phyloP scores from a whole-genome alignment of 176 grass and related monocot genomes.

The Oryza coarctata region DNA sequence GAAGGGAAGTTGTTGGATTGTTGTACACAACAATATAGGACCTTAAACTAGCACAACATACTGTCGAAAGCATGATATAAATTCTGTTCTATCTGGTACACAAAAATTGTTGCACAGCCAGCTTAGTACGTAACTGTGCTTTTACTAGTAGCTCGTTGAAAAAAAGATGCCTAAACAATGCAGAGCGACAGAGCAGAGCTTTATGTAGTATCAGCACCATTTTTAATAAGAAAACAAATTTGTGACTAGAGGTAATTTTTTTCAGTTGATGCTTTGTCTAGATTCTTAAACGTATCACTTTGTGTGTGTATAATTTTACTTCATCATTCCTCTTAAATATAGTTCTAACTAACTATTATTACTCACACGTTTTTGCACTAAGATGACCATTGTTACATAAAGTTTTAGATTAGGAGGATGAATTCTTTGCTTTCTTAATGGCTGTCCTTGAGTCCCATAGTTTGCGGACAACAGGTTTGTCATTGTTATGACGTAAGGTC shows the following conservation, averaged over 20 bases:
- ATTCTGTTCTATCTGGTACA: background rate
- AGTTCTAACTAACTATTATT: conserved; percentile 10
- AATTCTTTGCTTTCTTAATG: conserved; percentile 97
- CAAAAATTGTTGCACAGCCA: background rate
- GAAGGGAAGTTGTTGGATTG: background rate
- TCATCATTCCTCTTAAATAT: background rate
- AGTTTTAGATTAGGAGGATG: conserved; percentile 93
- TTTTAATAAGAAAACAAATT: background rate
- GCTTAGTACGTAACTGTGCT: background rate
- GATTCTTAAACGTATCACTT: background rate
- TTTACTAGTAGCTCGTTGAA: background rate
- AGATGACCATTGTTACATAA: conserved; percentile 88
- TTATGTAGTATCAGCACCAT: background rate
- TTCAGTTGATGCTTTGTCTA: conserved; percentile 7
- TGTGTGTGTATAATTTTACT: background rate
- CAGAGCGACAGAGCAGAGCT: background rate
- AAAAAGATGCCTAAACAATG: background rate
- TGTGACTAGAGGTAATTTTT: background rate
- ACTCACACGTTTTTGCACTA: conserved; percentile 79
- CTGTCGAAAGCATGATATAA: background rate
- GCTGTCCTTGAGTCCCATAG: conserved; percentile 91
- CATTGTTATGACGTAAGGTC: no score
- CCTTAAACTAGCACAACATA: background rate
- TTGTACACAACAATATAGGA: no score
- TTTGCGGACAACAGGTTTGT: conserved; percentile 80